Percentiles rank a stretch among this genome's conserved stretches.
phyloP scores from a whole-genome alignment of 441 rosid genomes.

The Pelargonium citronellum region DNA sequence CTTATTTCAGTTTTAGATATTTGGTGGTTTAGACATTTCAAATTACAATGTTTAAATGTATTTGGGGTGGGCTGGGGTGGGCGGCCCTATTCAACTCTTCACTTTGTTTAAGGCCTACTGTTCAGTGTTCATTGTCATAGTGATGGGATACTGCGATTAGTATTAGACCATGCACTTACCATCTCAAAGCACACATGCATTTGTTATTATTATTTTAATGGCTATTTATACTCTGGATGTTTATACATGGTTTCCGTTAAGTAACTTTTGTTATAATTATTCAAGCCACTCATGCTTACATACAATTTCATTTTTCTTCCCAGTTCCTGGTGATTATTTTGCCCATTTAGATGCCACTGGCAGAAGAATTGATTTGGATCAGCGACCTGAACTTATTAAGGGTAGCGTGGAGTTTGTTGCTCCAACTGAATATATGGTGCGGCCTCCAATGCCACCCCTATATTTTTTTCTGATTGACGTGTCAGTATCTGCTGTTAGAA shows the following conservation, averaged over 20 bases:
- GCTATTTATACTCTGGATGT: background rate
- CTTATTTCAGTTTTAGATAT: too few relatives aligned
- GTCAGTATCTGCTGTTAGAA: conserved; percentile 72
- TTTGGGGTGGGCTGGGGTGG: too few relatives aligned
- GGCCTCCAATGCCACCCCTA: conserved; percentile 98
- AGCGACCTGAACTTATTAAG: conserved; percentile 86
- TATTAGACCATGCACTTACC: too few relatives aligned
- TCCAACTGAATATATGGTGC: conserved; percentile 99
- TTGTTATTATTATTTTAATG: too few relatives aligned
- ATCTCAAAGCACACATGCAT: too few relatives aligned
- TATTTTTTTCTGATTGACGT: conserved; percentile 97
- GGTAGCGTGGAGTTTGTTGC: conserved; percentile 97
- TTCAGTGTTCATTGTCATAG: too few relatives aligned
- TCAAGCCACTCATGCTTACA: background rate
- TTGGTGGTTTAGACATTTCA: too few relatives aligned
- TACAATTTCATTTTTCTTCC: conserved; percentile 20
- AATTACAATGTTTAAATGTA: too few relatives aligned
- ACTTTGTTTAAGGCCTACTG: too few relatives aligned
- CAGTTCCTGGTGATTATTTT: conserved; percentile 95
- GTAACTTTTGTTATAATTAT: background rate
- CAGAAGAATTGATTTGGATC: conserved; percentile 84
- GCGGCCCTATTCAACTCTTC: too few relatives aligned
- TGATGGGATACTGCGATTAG: too few relatives aligned
- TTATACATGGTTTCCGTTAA: background rate
- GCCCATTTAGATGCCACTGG: conserved; percentile 90